Base-by-base conservation (phyloP, 257 asterid species). In the Leonotis leonurus region DNA sequence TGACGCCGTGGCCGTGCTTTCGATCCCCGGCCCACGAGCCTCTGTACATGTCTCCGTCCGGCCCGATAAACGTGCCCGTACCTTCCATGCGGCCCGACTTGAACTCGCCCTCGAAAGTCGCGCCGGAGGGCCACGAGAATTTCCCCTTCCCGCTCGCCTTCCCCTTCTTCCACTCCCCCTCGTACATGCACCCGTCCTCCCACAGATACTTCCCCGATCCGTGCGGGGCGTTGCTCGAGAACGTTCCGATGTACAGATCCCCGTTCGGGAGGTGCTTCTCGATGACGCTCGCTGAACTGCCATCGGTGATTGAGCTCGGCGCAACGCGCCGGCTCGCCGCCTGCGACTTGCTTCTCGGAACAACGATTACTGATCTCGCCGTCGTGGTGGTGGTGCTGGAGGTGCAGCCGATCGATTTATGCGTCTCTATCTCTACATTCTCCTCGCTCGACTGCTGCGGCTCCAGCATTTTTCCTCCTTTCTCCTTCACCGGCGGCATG, bases 121-220 rank as follows among this genome's bases (percentile, higher is more conserved):
- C 83, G 0, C 94, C 89, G 0, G 89, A 82, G 0, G 87, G 87
- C 93, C 93, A 85, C 0, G 83, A 80, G 56, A 85, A 85, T 22
- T 67, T 78, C 9, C 94, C 94, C 17, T 76, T 80, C 6, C 94
- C 94, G 8, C 76, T 75, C 2, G 87, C 85, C 56, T 76, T 82
- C 13, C 94, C 94, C 70, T 75, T 77, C 73, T 76, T 79, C 94
- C 94, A 85, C 8, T 82, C 82, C 3, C 89, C 94, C 36, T 76
- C 87, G 65, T 85, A 85, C 89, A 82, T 82, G 62, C 94, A 85
- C 50, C 94, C 94, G 58, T 85, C 94, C 7, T 54, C 61, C 94
- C 94, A 85, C 21, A 82, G 21, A n/a, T 85, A 85, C 77, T 85
- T 85, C 30, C 94, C 94, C 16, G 77, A 75, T 74, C 89, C 89